Percentiles rank a stretch among this genome's conserved stretches.
Conservation (phyloP, 306 rosid species). For the Canavalia gladiata region DNA sequence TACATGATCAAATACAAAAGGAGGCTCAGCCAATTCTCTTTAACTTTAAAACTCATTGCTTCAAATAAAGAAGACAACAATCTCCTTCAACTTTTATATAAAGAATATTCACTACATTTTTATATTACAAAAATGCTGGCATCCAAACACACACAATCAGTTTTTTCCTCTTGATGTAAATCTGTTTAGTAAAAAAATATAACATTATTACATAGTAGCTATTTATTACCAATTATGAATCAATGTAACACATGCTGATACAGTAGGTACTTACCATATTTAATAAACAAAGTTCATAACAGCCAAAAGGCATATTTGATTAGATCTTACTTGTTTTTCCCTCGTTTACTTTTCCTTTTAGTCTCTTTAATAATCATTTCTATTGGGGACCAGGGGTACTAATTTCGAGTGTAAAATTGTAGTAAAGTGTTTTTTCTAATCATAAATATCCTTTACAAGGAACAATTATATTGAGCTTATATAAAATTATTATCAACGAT, state of each 20-base stretch:
- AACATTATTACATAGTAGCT: neutral
- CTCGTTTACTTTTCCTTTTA: neutral
- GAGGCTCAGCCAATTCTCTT: neutral
- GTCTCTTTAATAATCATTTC: neutral
- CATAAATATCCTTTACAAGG: too few species aligned
- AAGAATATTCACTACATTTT: neutral
- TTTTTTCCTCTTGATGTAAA: neutral
- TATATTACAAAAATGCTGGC: conserved; percentile 14
- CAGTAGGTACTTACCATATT: neutral
- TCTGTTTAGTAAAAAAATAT: neutral
- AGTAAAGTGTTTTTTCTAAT: neutral
- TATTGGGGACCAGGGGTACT: neutral
- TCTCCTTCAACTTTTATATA: neutral
- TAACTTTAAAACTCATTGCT: neutral
- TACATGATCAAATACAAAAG: neutral
- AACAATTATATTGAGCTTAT: too few species aligned
- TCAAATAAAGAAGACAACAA: neutral
- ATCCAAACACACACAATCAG: neutral
- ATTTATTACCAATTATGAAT: neutral
- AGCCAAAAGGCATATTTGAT: neutral
- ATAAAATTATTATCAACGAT: too few species aligned
- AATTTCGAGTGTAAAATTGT: neutral
- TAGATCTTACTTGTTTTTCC: neutral
- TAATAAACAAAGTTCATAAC: conserved; percentile 2
- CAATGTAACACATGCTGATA: neutral